Evolutionary conservation across 1,139 yeast species (phyloP).

Genomic region (Waltiozyma sp.): DNA sequence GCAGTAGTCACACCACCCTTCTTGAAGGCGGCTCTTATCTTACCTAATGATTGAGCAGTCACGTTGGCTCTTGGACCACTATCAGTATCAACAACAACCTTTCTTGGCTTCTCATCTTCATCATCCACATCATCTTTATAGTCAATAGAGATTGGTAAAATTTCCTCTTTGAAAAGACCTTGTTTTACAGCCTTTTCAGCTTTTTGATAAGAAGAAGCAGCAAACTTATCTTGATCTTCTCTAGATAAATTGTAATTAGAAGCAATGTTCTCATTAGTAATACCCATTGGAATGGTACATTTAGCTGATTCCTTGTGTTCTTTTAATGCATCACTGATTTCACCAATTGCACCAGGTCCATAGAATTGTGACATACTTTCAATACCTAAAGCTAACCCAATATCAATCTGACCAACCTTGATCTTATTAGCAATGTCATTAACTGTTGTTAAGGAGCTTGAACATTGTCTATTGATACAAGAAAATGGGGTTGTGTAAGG

Average conservation of each 20-base stretch:
- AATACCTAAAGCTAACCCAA: slow-evolving; percentile 87
- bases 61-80: slow-evolving; percentile 91
- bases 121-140: slow-evolving; percentile 38
- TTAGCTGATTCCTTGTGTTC: slow-evolving; percentile 38
- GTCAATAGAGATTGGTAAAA: slow-evolving; percentile 59
- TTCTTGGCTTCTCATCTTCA: slow-evolving; percentile 15
- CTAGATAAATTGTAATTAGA: slow-evolving; percentile 53
- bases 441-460: slow-evolving; percentile 86
- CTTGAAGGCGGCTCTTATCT: slow-evolving; percentile 81
- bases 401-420: slow-evolving; percentile 73
- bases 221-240: slow-evolving; percentile 72
- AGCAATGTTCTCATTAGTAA: slow-evolving; percentile 73
- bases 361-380: slow-evolving; percentile 86
- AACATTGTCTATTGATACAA: slow-evolving; percentile 88
- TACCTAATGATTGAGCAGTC: slow-evolving; percentile 62
- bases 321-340: slow-evolving; percentile 43
- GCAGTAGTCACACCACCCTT: slow-evolving; percentile 82
- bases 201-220: slow-evolving; percentile 76
- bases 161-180: slow-evolving; percentile 80
- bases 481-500: slow-evolving; percentile 64
- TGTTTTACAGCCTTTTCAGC: slow-evolving; percentile 62
- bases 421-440: slow-evolving; percentile 87
- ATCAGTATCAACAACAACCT: slow-evolving; percentile 52
- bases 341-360: slow-evolving; percentile 61
- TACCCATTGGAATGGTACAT: slow-evolving; percentile 86